Evolutionary conservation across 805 yeast genomes (phyloP), one percentile per base, ranked within the genome.

Genomic region (Candida adriatica): DNA sequence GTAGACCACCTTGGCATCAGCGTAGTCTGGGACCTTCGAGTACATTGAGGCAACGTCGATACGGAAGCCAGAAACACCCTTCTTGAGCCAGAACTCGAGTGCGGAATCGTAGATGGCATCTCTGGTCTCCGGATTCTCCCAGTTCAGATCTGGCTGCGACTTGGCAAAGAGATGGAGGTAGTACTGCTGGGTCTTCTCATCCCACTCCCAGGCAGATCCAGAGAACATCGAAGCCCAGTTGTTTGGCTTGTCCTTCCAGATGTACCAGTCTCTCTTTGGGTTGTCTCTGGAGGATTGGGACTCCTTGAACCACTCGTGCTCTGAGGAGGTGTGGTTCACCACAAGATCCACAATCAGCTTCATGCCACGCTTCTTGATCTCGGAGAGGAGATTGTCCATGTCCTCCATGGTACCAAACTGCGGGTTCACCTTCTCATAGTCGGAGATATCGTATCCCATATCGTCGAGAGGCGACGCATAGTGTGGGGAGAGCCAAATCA

Each of bases 381-480:
- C 73, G 11, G 54, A 51, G 38, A 73, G 64, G 50, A 74, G 60
- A 18, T 48, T 39, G 43, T 69, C 69, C 63, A 69, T 65, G 43
- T 70, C 76, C 37, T 66, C 66, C 52, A 71, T 48, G 10, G 75
- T 62, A 23, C 80, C 81, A 50, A 69, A 73, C 37, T 59, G 57
- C 11, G 69, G 66, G 50, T 73, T 64, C 24, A 74, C 64, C 16
- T 53, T 62, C 49, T 69, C 64, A 54, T 74, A 74, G 52, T 74
- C 66, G 13, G 70, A 53, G 45, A 74, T 70, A 43, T 74, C 79
- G 47, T 73, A 74, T 4, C 80, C 80, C 79, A 73, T 73, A 48
- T 73, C 80, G 31, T 65, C 70, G 48, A 69, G 73, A 6, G 79
- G 79, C 3, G 75, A 67, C 39, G 68, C 74, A 53, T 62, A 72